Evolutionary conservation across 352 stramenopile species (phyloP), one percentile per base, ranked within the genome.

Genomic region (Phytophthora fragariaefolia): DNA sequence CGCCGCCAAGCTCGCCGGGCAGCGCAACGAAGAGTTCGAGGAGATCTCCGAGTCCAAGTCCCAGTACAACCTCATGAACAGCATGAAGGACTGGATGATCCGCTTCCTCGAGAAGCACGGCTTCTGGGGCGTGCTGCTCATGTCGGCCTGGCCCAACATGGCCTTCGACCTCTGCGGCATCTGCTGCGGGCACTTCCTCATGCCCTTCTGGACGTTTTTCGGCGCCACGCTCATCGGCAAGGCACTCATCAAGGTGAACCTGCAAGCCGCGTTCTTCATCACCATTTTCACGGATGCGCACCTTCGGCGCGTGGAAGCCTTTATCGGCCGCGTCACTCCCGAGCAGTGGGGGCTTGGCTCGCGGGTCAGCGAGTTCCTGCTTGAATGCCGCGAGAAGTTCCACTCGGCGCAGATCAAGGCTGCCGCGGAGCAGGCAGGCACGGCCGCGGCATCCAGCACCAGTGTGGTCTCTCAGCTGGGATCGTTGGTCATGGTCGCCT

Each of bases 201-300:
- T 98, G 86, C 90, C 93, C 23, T 98, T 98, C 68, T 98, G 88
- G 90, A 98, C 93, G 8, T 98, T 98, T 71, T 98, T 98, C 67
- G 85, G 88, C 22, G 95, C 94, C 18, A 98, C 94, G 52, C 80
- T 98, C 27, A 95, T 98, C 27, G 95, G 95, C 64, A 98, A 97
- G 77, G 89, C 90, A 49, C 81, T 96, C 47, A 95, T 97, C 77
- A 97, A 97, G 72, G 91, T 96, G 40, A 96, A 95, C 64, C 73
- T 96, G 62, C 91, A 97, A 73, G 82, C 88, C 26, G 89, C 88
- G 50, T 96, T 96, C 71, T 96, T 96, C 79, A 95, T 97, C 74
- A 95, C 90, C 47, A 95, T 97, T 67, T 96, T 96, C 71, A 94
- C 87, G 55, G 89, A 96, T 63, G 76, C 77, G 49, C 79, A 95